Percentiles rank a stretch among this genome's conserved stretches.
These are phyloP conservation scores for Mangifera indica DNA, from an alignment of 345 rosid genomes.

Conservation along the genomic window DNA sequence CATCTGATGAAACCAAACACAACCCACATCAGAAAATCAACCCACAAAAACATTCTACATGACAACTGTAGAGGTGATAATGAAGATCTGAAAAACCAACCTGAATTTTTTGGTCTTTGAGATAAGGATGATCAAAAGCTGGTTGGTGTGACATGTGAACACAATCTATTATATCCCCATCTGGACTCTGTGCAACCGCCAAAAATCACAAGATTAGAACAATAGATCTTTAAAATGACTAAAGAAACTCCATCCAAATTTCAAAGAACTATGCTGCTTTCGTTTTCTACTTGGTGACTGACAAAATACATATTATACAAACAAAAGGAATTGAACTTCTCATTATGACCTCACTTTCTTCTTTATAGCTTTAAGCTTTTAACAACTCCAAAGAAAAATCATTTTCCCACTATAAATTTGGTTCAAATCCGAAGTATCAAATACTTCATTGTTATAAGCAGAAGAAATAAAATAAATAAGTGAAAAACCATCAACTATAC, in stretches of 20 bases:
- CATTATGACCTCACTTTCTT: constrained; percentile 22
- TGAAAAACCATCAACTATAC: background rate
- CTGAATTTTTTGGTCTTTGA: constrained; percentile 97
- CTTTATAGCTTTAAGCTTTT: constrained; percentile 8
- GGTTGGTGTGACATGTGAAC: constrained; percentile 82
- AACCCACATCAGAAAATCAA: constrained; percentile 10
- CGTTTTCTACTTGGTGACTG: background rate
- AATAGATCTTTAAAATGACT: background rate
- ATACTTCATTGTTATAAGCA: background rate
- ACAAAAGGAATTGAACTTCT: background rate
- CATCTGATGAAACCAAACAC: constrained; percentile 43
- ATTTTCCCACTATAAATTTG: constrained; percentile 11
- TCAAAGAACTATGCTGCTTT: background rate
- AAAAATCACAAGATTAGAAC: constrained; percentile 12
- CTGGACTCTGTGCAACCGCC: constrained; percentile 56
- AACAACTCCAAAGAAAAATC: constrained; percentile 23
- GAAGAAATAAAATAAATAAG: background rate
- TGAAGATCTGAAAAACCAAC: constrained; percentile 27
- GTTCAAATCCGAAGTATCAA: background rate
- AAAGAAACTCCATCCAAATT: background rate
- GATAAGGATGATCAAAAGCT: constrained; percentile 94
- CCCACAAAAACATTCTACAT: background rate
- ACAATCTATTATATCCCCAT: constrained; percentile 86
- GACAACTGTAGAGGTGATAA: background rate
- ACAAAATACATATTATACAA: constrained; percentile 1